Base-by-base conservation (phyloP, 1,284 basidiomycete genomes). In the Heterobasidion parviporum region DNA sequence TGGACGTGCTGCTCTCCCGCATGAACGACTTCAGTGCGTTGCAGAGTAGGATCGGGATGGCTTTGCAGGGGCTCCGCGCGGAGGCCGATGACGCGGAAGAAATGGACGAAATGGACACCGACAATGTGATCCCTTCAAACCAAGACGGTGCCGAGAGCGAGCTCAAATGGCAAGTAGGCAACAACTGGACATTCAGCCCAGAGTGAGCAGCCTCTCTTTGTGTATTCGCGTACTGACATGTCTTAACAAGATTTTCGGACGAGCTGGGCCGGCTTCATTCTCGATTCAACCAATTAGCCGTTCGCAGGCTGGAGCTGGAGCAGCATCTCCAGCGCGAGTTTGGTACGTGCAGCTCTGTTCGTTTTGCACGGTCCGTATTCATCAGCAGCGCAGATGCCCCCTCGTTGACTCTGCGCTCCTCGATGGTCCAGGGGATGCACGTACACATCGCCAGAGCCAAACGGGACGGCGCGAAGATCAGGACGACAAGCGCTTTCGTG, bases 331-430 rank as follows among this genome's bases (percentile, higher is more conserved):
- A 82, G 61, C 64, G 67, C 5, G 69, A 71, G 59, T 86, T 83
- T 63, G 72, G 89, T 87, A 55, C 57, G 75, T 61, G n/a, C 8
- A 14, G 48, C 50, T 26, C 18, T 46, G 58, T 47, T 61, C 33
- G 51, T 18, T 46, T 33, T 53, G 14, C 9, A 26, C 15, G 15
- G 7, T 9, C 35, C 16, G 50, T 53, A 41, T 34, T 16, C 8
- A 35, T 1, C 33, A 26, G 45, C 9, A n/a, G 9, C 20, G 35
- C 50, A 92, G 90, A 73, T 69, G 80, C 83, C 1, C 80, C 85
- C 14, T 89, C 89, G 15, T 66, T 93, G 58, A 83, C 83, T 7
- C 73, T 94, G 50, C 82, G 88, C 36, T 81, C 80, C 20, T 85
- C 79, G 1, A 75, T 82, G 8, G 76, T 77, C 14, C 80, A 84